phyloP scores from a whole-genome alignment of 208 protist species.

The Leishmania amazonensis region DNA sequence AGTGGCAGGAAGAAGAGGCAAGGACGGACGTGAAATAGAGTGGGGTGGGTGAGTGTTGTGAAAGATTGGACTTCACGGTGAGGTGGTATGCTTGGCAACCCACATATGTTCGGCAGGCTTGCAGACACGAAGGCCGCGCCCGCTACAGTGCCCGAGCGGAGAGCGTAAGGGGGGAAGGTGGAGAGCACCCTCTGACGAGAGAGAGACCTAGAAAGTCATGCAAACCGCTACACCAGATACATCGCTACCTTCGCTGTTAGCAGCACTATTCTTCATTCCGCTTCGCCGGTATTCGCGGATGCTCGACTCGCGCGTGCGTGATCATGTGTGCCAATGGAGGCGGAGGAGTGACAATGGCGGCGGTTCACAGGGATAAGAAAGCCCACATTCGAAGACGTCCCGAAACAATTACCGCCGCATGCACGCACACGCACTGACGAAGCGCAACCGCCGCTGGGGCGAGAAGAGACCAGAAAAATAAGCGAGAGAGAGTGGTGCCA shows the following conservation, averaged over 20 bases:
- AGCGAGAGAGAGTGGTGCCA: neutral
- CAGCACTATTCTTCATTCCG: neutral
- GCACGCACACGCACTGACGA: neutral
- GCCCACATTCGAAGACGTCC: neutral
- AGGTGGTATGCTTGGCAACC: neutral
- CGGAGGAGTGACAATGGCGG: neutral
- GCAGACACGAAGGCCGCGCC: neutral
- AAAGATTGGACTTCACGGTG: neutral
- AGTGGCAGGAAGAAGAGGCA: neutral
- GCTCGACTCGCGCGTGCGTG: neutral
- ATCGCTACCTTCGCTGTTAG: too few species aligned
- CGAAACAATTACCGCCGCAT: neutral
- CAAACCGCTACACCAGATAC: neutral
- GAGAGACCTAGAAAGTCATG: neutral
- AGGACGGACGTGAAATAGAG: neutral
- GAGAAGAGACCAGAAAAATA: neutral
- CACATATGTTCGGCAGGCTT: neutral
- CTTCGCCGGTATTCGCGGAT: neutral
- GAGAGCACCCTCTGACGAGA: neutral
- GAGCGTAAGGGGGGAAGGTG: too few species aligned
- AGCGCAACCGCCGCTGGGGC: neutral
- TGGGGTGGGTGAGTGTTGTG: neutral
- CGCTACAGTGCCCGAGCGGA: neutral
- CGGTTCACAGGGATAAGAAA: neutral
- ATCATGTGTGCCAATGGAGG: neutral